Evolutionary conservation across 2,329 filamentous ascomycete genomes (phyloP).

Genomic region (Piedraia hortae): DNA sequence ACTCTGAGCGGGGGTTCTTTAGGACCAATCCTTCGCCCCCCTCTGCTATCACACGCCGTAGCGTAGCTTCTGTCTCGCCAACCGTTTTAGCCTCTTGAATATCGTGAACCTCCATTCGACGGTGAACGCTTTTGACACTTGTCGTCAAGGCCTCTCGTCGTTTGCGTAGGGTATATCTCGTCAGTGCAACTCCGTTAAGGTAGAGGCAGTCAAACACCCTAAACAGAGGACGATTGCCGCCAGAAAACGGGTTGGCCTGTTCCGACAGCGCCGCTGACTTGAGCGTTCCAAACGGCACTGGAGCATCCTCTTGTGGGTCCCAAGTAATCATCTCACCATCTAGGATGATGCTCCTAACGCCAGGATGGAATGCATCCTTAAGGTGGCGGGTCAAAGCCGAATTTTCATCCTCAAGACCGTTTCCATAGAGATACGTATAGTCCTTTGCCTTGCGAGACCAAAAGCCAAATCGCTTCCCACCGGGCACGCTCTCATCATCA

Average conservation of each 20-base stretch:
- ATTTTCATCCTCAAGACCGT: conserved; percentile 42
- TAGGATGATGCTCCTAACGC: conserved; percentile 64
- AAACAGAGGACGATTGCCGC: conserved; percentile 47
- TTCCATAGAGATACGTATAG: conserved; percentile 82
- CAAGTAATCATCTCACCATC: conserved; percentile 98
- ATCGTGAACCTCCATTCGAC: conserved; percentile 58
- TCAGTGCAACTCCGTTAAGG: conserved; percentile 55
- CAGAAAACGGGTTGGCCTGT: conserved; percentile 40
- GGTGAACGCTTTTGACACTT: conserved; percentile 39
- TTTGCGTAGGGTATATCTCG: conserved; percentile 57
- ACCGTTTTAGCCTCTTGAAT: conserved; percentile 38
- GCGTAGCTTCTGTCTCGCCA: conserved; percentile 47
- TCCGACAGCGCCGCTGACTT: conserved; percentile 72
- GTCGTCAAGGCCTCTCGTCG: conserved; percentile 47
- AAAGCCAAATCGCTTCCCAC: conserved; percentile 52
- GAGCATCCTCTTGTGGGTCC: conserved; percentile 63
- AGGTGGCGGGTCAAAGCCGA: conserved; percentile 60
- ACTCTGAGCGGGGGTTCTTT: conserved; percentile 74
- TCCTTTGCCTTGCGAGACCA: conserved; percentile 95
- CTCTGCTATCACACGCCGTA: conserved; percentile 63
- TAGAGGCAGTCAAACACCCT: conserved; percentile 78
- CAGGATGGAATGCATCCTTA: conserved; percentile 43
- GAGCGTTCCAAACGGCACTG: conserved; percentile 71
- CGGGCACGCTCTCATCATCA: conserved; percentile 36
- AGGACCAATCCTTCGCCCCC: conserved; percentile 74